Conservation (phyloP, 2,329 filamentous ascomycete species). For the Phialophora expanda region DNA sequence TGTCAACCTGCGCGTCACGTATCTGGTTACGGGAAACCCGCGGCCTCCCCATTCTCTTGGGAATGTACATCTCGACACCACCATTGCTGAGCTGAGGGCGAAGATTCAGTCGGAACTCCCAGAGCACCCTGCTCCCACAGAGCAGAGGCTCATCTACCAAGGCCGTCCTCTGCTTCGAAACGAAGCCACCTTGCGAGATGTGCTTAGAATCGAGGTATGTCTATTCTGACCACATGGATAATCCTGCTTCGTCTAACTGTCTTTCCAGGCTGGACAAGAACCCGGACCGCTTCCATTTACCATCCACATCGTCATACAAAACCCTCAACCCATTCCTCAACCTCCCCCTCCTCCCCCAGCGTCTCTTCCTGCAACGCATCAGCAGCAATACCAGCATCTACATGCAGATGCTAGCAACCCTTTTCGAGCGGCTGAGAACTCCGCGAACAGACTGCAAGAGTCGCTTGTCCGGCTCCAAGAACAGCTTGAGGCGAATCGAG, state of each 20-base stretch:
- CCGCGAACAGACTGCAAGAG: conserved; percentile 27
- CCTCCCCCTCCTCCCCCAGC: conserved; percentile 8
- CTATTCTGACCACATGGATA: not conserved
- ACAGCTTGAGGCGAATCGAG: conserved; percentile 32
- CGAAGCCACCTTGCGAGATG: conserved; percentile 53
- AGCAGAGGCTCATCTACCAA: conserved; percentile 64
- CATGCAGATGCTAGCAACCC: conserved; percentile 11
- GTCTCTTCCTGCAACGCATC: not conserved
- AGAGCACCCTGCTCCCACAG: conserved; percentile 50
- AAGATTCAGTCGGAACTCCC: conserved; percentile 58
- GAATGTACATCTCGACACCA: conserved; percentile 48
- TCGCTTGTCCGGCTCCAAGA: conserved; percentile 32
- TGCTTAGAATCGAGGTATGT: conserved; percentile 60
- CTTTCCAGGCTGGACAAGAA: conserved; percentile 17
- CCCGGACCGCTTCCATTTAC: conserved; percentile 33
- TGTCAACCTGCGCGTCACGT: conserved; percentile 36
- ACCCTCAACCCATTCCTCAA: conserved; percentile 13
- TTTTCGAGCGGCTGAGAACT: conserved; percentile 19
- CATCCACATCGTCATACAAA: conserved; percentile 37
- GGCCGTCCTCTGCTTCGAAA: conserved; percentile 60
- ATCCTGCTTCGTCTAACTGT: not conserved
- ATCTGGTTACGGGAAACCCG: conserved; percentile 37
- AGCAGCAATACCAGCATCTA: not conserved
- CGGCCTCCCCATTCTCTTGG: conserved; percentile 41
- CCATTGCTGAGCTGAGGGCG: conserved; percentile 59